Percentiles rank a stretch among this genome's conserved stretches.
Conservation (phyloP, 768 basidiomycete species). For the Lactifluus pinguis region DNA sequence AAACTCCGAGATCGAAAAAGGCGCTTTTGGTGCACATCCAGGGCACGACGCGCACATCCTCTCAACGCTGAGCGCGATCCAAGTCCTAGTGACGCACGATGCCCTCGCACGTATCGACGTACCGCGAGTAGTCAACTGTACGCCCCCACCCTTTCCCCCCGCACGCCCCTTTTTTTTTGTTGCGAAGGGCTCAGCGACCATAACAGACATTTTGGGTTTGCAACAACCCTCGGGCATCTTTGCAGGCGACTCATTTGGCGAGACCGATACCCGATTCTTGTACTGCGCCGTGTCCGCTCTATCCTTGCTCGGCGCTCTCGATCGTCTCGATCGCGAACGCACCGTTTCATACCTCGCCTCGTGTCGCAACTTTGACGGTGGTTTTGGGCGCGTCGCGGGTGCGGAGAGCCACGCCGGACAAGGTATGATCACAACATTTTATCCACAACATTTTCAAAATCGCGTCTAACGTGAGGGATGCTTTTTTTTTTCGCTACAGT, state of each 20-base stretch:
- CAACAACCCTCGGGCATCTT: conserved; percentile 85
- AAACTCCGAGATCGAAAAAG: conserved; percentile 31
- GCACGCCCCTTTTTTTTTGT: neutral
- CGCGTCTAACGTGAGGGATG: neutral
- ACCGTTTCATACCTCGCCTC: conserved; percentile 62
- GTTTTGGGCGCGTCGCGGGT: conserved; percentile 75
- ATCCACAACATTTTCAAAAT: too few relatives aligned
- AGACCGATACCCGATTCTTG: conserved; percentile 83
- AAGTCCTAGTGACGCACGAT: conserved; percentile 81
- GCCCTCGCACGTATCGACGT: conserved; percentile 65
- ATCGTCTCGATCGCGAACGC: conserved; percentile 55
- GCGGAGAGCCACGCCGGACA: conserved; percentile 91
- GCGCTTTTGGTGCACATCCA: conserved; percentile 88
- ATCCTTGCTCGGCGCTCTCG: conserved; percentile 68
- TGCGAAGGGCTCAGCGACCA: neutral
- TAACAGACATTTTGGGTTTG: conserved; percentile 26
- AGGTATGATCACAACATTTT: conserved; percentile 50
- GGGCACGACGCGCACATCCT: conserved; percentile 87
- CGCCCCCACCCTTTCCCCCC: conserved; percentile 23
- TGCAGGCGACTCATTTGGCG: conserved; percentile 86
- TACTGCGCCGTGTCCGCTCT: conserved; percentile 83
- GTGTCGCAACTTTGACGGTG: conserved; percentile 93
- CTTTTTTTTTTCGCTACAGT: conserved; percentile 38
- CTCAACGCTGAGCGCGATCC: conserved; percentile 84
- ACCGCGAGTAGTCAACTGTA: conserved; percentile 67